Evolutionary conservation across 2,329 filamentous ascomycete species (phyloP).

Genomic region (Aspergillus sp.): DNA sequence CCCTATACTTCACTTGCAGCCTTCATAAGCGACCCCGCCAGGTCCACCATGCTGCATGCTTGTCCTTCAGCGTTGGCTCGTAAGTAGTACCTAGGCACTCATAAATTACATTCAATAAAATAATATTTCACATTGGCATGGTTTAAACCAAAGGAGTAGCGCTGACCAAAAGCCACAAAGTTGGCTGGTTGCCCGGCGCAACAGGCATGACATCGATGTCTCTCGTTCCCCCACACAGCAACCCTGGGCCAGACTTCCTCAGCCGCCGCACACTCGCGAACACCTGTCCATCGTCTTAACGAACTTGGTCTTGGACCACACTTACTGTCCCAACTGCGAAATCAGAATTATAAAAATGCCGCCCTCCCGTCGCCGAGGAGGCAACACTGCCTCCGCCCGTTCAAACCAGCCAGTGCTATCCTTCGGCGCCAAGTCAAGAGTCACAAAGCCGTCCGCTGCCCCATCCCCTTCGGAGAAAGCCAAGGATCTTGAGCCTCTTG

Average conservation of each 20-base stretch:
- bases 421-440: conserved; percentile 58
- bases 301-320: neutral
- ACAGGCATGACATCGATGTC: conserved; percentile 19
- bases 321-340: neutral
- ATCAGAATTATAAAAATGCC: conserved; percentile 39
- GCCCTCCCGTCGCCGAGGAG: conserved; percentile 38
- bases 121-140: no score
- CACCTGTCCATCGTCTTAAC: neutral
- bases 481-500: conserved; percentile 35
- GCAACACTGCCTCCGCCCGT: conserved; percentile 39
- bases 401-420: conserved; percentile 60
- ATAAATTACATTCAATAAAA: no score
- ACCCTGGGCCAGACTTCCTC: conserved; percentile 3
- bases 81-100: no score
- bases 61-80: neutral
- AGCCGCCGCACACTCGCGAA: neutral
- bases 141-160: neutral
- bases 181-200: conserved; percentile 18
- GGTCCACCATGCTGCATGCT: neutral
- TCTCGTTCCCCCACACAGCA: conserved; percentile 10
- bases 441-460: conserved; percentile 56
- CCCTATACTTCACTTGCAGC: neutral
- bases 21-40: neutral
- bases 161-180: neutral
- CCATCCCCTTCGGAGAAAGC: conserved; percentile 31